Evolutionary conservation across 495 filamentous ascomycete species (phyloP), one percentile per base, ranked within the genome.

Genomic region (Aspergillus diversus): DNA sequence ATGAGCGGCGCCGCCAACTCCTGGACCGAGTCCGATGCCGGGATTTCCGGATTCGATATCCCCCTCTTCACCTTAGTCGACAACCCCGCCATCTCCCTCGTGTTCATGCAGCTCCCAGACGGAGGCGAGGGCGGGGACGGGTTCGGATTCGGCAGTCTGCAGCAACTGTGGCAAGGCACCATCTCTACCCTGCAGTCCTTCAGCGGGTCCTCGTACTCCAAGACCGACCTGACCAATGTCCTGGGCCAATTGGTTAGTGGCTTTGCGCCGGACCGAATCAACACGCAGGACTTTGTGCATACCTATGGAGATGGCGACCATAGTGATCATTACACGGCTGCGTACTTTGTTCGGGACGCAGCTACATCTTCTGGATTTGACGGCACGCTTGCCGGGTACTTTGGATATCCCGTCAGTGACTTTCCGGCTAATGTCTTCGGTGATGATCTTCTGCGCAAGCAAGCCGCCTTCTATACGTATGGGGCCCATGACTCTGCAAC

Each of bases 91-190:
- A 59, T 66, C 33, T 64, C 64, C 12, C 60, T 69, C 9, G 61
- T 43, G 11, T 69, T 64, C 37, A 15, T 69, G 32, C 67, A 59
- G n/a, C 34, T 69, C 1, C 64, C 64, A 0, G 64, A 69, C 34
- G 67, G 64, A 5, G 55, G 56, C 7, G 43, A 62, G 0, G 50
- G 52, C 31, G 63, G 64, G n/a, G 31, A 51, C 0, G 67, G 64
- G 2, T 69, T 61, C 34, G 64, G 61, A 3, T 27, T 47, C n/a
- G 47, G 16, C 11, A 66, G 64, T 60, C 52, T 69, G 16, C 42
- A 59, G 33, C 48, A 50, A n/a, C 57, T 69, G 0, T 64, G 61
- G 61, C 46, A 66, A 5, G 49, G 55, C 6, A 32, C 6, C 17
- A 64, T 66, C 33, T 15, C 33, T 0, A 64, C 31, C 8, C 11